Percentiles rank a stretch among this genome's conserved stretches.
phyloP scores from a whole-genome alignment of 768 basidiomycete species.

The Infundibulicybe gibba region DNA sequence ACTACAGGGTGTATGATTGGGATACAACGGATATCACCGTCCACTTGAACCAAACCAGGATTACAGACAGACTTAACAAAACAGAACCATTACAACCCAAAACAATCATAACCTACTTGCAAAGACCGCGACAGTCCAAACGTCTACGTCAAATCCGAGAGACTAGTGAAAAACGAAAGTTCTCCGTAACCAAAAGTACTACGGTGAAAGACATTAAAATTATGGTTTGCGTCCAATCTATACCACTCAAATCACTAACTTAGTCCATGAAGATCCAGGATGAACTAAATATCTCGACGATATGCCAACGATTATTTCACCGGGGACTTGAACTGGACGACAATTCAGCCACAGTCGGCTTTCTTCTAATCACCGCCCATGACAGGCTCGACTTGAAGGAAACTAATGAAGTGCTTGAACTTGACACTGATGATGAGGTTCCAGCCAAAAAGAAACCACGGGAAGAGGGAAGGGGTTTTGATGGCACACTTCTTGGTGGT shows the following conservation, averaged over 20 bases:
- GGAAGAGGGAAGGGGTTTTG: conserved; percentile 67
- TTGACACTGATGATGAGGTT: conserved; percentile 44
- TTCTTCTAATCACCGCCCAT: conserved; percentile 48
- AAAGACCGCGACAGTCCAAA: conserved; percentile 61
- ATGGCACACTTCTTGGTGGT: conserved; percentile 66
- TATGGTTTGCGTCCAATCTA: conserved; percentile 41
- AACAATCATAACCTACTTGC: conserved; percentile 21
- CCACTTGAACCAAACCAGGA: conserved; percentile 28
- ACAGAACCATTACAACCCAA: conserved; percentile 10
- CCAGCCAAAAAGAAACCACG: conserved; percentile 35
- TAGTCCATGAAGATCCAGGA: conserved; percentile 49
- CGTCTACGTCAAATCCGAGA: conserved; percentile 61
- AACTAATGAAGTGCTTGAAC: conserved; percentile 56
- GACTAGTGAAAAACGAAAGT: conserved; percentile 41
- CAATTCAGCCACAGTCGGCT: conserved; percentile 52
- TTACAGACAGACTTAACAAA: conserved; percentile 7
- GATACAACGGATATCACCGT: conserved; percentile 59
- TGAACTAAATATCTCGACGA: conserved; percentile 63
- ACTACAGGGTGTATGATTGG: conserved; percentile 51
- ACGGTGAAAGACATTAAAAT: conserved; percentile 80
- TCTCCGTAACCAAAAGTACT: conserved; percentile 60
- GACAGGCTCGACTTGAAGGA: conserved; percentile 67
- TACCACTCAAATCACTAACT: no score
- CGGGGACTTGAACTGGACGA: conserved; percentile 61
- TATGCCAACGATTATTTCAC: conserved; percentile 70